Base-by-base conservation (phyloP, 2,329 filamentous ascomycete genomes). In the Arthroderma sp. region DNA sequence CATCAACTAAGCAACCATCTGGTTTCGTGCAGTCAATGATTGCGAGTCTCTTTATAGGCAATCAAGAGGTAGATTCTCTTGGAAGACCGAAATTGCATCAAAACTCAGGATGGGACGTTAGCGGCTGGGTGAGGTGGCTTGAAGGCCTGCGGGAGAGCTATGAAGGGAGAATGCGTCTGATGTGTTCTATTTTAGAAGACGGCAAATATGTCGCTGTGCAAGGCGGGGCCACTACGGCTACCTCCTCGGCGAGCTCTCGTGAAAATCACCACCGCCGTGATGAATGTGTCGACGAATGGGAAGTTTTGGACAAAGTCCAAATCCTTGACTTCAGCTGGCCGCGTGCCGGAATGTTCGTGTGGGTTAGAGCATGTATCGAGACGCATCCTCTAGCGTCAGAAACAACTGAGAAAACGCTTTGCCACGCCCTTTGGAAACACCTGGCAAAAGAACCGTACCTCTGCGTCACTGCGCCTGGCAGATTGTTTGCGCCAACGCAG, bases 61-160 rank as follows among this genome's bases (percentile, higher is more conserved):
- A 81, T 1, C 76, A 81, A 52, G 68, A 65, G 2, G 67, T 71
- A 3, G 61, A 68, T n/a, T 59, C 67, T 54, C 50, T 63, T 11
- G 36, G 34, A 50, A 55, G 65, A 61, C 49, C 69, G 57, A 65
- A 74, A 27, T 65, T 72, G 2, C 61, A 62, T 33, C 65, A 70
- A 47, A 71, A 76, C 34, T 67, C 71, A 38, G 73, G 83, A 47
- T 95, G 88, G 88, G 73, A 84, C 55, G 77, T 81, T 50, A 78
- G 80, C 49, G 88, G 88, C 51, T 95, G 85, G 85, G 81, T 94
- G 9, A 81, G 85, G 52, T 95, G 88, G 88, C 77, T 95, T 27
- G 83, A 81, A 49, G 86, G 87, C 5, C 73, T 95, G 9, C 78
- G 87, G 28, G 85, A 82, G 46, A 77, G 78, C 54, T 95, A 95